phyloP scores from a whole-genome alignment of 371 early-diverging fungal genomes.

The Mortierella sp. region DNA sequence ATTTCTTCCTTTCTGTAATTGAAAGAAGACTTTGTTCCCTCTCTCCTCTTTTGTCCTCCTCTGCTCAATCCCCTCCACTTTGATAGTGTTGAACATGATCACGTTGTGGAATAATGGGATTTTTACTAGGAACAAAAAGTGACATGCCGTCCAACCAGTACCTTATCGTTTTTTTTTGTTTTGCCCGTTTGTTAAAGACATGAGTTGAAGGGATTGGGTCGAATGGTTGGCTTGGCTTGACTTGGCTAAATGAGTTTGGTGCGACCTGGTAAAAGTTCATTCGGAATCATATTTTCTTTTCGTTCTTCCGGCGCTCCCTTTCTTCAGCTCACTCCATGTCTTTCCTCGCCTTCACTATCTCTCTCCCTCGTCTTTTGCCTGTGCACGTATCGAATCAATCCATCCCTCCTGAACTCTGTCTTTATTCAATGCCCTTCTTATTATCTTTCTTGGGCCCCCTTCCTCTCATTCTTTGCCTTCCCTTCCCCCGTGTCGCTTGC shows the following conservation, averaged over 20 bases:
- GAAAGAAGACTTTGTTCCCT: neutral
- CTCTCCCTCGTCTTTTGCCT: neutral
- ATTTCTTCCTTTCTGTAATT: neutral
- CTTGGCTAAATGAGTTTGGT: neutral
- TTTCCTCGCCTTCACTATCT: neutral
- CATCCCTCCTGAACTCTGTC: neutral
- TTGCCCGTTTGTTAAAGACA: neutral
- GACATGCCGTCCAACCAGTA: too few relatives aligned
- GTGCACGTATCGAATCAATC: neutral
- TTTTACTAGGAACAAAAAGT: neutral
- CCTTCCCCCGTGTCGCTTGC: neutral
- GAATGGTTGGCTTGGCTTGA: neutral
- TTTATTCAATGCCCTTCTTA: neutral
- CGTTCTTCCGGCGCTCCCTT: conserved; percentile 8
- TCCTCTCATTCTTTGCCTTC: neutral
- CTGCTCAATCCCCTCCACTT: neutral
- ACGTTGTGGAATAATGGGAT: neutral
- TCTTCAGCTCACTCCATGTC: neutral
- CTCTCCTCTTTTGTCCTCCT: neutral
- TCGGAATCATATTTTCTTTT: neutral
- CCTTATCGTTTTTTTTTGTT: neutral
- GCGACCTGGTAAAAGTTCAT: neutral
- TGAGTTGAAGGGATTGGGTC: neutral
- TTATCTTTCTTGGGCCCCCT: neutral
- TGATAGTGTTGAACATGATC: neutral